Evolutionary conservation across 2,329 filamentous ascomycete genomes (phyloP).

Genomic region (Ophiosphaerella korrae): DNA sequence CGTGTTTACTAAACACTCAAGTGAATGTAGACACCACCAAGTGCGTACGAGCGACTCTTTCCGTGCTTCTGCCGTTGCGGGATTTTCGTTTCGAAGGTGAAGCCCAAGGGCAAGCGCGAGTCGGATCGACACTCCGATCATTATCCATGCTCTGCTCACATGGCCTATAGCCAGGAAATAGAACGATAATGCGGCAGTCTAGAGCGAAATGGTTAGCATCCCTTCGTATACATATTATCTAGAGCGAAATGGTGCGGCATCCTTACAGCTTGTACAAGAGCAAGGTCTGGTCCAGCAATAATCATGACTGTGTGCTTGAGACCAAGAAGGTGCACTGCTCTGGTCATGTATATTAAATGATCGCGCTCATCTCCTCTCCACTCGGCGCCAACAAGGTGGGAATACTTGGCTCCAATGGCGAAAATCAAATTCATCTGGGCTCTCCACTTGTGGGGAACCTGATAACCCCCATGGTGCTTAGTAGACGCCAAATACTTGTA

Average conservation of each 20-base stretch:
- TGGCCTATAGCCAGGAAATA: slow-evolving; percentile 36
- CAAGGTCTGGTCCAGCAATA: slow-evolving; percentile 41
- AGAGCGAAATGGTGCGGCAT: slow-evolving; percentile 23
- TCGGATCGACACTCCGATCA: slow-evolving; percentile 45
- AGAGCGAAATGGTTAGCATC: neutral
- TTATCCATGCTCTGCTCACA: slow-evolving; percentile 39
- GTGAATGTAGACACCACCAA: slow-evolving; percentile 49
- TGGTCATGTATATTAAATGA: slow-evolving; percentile 47
- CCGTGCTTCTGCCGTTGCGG: slow-evolving; percentile 19
- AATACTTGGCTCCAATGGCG: slow-evolving; percentile 48
- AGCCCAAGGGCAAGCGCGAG: slow-evolving; percentile 45
- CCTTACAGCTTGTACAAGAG: slow-evolving; percentile 46
- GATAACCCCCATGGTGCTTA: slow-evolving; percentile 9
- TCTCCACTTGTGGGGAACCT: slow-evolving; percentile 35
- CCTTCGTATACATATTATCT: too few relatives aligned
- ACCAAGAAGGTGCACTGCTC: slow-evolving; percentile 29
- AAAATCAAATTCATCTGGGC: slow-evolving; percentile 50
- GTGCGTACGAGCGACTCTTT: slow-evolving; percentile 43
- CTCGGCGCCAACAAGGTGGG: slow-evolving; percentile 36
- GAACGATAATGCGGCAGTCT: slow-evolving; percentile 30
- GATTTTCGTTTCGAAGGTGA: slow-evolving; percentile 45
- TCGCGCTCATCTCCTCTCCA: slow-evolving; percentile 37
- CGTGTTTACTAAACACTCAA: slow-evolving; percentile 45
- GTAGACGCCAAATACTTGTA: slow-evolving; percentile 20
- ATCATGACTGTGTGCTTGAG: slow-evolving; percentile 24